Evolutionary conservation across 495 filamentous ascomycete genomes (phyloP), one percentile per base, ranked within the genome.

Genomic region (Opeltia flavorubescens): DNA sequence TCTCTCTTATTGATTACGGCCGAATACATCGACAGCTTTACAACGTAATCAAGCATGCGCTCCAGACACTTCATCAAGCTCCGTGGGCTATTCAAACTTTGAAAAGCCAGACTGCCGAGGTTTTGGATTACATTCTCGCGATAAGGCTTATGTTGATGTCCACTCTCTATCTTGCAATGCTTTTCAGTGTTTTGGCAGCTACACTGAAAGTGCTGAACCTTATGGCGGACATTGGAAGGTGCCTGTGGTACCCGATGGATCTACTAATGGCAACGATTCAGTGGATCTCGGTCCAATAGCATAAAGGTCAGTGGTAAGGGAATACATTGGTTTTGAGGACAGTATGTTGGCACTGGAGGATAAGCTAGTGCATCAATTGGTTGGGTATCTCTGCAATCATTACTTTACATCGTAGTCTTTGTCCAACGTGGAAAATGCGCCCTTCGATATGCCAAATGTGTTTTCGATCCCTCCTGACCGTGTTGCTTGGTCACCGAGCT

Each of bases 401-500:
- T n/a, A n/a, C n/a, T n/a, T n/a, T n/a, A n/a, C n/a, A n/a, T n/a
- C n/a, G n/a, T n/a, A n/a, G n/a, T n/a, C n/a, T n/a, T n/a, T n/a
- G n/a, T n/a, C n/a, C n/a, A n/a, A n/a, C n/a, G n/a, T n/a, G n/a
- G n/a, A n/a, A n/a, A n/a, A n/a, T n/a, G n/a, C n/a, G n/a, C n/a
- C n/a, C n/a, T n/a, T n/a, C n/a, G n/a, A n/a, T n/a, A n/a, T n/a
- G n/a, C n/a, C n/a, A n/a, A n/a, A n/a, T 20, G 6, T 5, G 29
- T 40, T 13, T 43, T 34, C 34, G 27, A 28, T 54, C 46, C 8
- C 25, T 46, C 44, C 13, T 27, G 23, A 18, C 29, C 4, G 23
- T 12, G 18, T 36, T n/a, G 20, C 40, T 30, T 15, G 26, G 51
- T 11, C 61, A 36, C 35, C 60, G 56, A 46, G 49, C 58, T 47